phyloP scores from a whole-genome alignment of 441 rosid species.

The Eutrema salsugineum region DNA sequence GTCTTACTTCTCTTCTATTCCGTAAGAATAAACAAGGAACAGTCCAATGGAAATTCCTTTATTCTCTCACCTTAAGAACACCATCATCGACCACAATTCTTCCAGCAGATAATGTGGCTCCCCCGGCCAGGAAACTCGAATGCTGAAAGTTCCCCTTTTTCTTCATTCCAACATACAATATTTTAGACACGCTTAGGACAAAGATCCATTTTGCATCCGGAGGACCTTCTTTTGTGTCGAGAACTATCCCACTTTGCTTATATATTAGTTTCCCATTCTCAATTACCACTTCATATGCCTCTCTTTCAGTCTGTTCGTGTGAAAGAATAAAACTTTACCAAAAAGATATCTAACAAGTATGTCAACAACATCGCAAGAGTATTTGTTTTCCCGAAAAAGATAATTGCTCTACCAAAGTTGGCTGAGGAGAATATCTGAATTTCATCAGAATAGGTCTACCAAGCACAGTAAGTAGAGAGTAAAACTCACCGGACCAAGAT shows the following conservation, averaged over 20 bases:
- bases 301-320: constrained; percentile 68
- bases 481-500: constrained; percentile 73
- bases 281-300: constrained; percentile 66
- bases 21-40: not conserved
- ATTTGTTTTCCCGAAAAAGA: not conserved
- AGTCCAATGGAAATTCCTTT: not conserved
- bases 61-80: constrained; percentile 44
- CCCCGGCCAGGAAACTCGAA: constrained; percentile 73
- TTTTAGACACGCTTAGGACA: constrained; percentile 62
- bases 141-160: constrained; percentile 72
- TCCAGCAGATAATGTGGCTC: constrained; percentile 74
- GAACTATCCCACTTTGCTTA: constrained; percentile 44
- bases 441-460: not conserved
- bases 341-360: not conserved
- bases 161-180: constrained; percentile 53
- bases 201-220: constrained; percentile 68
- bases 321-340: not conserved
- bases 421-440: not conserved
- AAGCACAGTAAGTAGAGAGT: constrained; percentile 3
- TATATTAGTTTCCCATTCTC: constrained; percentile 49
- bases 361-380: not conserved
- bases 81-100: constrained; percentile 54
- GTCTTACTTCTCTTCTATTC: not conserved
- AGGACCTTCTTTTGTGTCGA: constrained; percentile 52
- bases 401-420: not conserved